phyloP scores from a whole-genome alignment of 140 eudicot genomes.

The Senecio squalidus region DNA sequence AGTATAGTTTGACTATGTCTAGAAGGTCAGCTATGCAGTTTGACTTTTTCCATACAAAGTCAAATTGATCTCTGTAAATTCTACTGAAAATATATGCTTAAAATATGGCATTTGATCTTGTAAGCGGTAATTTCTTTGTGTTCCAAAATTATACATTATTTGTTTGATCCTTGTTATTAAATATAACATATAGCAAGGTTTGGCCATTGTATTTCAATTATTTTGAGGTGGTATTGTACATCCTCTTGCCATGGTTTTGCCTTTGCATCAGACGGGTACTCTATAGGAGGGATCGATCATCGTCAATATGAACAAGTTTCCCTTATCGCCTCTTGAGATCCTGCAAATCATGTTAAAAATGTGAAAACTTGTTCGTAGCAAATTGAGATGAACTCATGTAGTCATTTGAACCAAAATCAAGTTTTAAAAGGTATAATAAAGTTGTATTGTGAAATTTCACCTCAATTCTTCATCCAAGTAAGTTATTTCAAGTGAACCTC shows the following conservation, averaged over 20 bases:
- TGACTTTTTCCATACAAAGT: not conserved
- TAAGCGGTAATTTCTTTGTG: not conserved
- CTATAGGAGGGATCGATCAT: conserved; percentile 68
- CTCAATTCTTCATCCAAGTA: conserved; percentile 86
- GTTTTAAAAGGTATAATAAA: not conserved
- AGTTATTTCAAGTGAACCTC: conserved; percentile 65
- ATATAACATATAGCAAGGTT: conserved; percentile 3
- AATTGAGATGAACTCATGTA: not conserved
- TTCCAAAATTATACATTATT: not conserved
- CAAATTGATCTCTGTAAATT: not conserved
- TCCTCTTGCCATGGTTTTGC: not conserved
- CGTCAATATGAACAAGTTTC: conserved; percentile 72
- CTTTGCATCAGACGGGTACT: conserved; percentile 31
- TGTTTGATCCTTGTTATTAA: not conserved
- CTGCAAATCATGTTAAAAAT: conserved; percentile 29
- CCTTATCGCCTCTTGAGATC: conserved; percentile 83
- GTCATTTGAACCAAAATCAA: conserved; percentile 3
- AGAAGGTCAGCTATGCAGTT: not conserved
- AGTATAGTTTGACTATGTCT: not conserved
- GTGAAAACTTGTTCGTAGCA: not conserved
- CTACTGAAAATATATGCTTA: not conserved
- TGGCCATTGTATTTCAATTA: conserved; percentile 3
- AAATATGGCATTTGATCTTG: not conserved
- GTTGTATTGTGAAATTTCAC: conserved; percentile 21
- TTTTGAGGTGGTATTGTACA: not conserved